Evolutionary conservation across 495 filamentous ascomycete species (phyloP), one percentile per base, ranked within the genome.

Genomic region (Thermothielavioides terrestris): DNA sequence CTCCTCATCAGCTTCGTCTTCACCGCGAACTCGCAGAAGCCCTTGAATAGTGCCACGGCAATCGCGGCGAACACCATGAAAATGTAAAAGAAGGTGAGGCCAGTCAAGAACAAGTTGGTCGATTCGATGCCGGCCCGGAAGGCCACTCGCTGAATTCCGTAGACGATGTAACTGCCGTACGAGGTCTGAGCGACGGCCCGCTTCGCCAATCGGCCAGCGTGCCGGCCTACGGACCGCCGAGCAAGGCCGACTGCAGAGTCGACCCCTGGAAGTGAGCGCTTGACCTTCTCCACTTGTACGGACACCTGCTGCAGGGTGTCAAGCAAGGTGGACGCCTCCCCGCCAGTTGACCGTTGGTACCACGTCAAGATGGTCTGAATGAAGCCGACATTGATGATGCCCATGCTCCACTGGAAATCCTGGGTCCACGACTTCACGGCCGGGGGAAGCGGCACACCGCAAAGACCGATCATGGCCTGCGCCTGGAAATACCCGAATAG

Each of bases 361-460:
- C 92, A 98, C 26, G 88, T 94, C 46, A 87, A 82, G 53, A 96
- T 88, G 26, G 74, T 70, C 64, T 98, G 87, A 62, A 97, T 77
- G 68, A 97, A 98, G 35, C 75, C 73, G 49, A 98, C 77, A 44
- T 78, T 78, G 60, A 98, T 94, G 60, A 98, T 90, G 58, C 92
- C 92, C 88, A 98, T 94, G 64, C 82, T 91, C 92, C 92, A 98
- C 66, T 91, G 84, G 73, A 97, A 96, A 62, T 97, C 92, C 72
- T 97, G 91, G 1, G 91, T 95, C 92, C 92, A 98, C 0, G 91
- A 77, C 60, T 85, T 78, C 36, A 94, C 92, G 41, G 94, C 85
- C 0, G 92, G 92, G 3, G 92, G 92, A 42, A 95, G 79, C 21
- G 76, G 75, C n/a, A 96, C 82, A 11, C 85, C 77, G 28, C 80